Evolutionary conservation across 768 basidiomycete species (phyloP), one percentile per base, ranked within the genome.

Genomic region (Hirschioporus abietinus): DNA sequence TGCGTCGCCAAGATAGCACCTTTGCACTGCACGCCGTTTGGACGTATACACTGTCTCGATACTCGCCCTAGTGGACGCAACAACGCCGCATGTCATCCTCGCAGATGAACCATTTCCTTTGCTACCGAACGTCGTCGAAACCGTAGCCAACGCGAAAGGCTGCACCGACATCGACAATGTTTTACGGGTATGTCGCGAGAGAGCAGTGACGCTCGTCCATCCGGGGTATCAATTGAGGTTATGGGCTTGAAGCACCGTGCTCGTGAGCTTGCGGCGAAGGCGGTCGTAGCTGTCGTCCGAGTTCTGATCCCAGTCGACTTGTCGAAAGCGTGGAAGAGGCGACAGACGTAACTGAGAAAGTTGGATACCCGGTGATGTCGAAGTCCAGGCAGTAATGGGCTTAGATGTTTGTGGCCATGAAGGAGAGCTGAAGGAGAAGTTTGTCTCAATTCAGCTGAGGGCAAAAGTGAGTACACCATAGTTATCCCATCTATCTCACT

Each of bases 381-480:
- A 90, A 90, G 73, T 84, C 88, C 89, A 1, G 88, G 89, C 1
- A 89, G 89, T 0, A n/a, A 86, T 88, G 83, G 88, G 88, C 3
- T 81, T 90, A 70, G 79, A 81, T 7, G 78, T 89, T 27, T 89
- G 88, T 70, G 67, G 70, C 18, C 71, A 77, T 60, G 79, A 78
- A 20, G 63, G 66, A 0, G 82, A 82, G 34, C 70, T 88, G 24
- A 64, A 34, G 0, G 69, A 70, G 5, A 77, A 71, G 34, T 83
- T 86, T 70, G 66, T 69, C 1, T 60, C 71, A 1, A 79, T 81
- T 10, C 76, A 75, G 60, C 72, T 75, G 58, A 80, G 83, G 34
- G 84, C 85, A 0, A 74, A 80, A 76, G 86, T 87, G 25, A n/a
- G 78, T 71, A 26, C 30, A n/a, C 20, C 12, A 15, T 20, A 52